These are phyloP conservation scores for Solanum chacoense DNA, from an alignment of 305 asterid genomes.

Conservation along the genomic window DNA sequence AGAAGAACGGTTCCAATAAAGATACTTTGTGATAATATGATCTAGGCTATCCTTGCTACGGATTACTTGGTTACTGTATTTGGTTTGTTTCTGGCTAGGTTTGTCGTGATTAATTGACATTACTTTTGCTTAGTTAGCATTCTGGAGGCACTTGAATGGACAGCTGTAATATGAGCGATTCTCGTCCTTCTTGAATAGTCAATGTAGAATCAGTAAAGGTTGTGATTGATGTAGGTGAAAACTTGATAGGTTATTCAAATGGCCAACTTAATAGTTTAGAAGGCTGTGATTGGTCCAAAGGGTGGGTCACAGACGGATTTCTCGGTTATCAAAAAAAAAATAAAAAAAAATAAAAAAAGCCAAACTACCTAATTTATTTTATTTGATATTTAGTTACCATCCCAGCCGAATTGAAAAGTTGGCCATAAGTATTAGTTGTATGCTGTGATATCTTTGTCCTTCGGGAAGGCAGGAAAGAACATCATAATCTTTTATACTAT, in stretches of 20 bases:
- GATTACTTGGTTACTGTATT: not conserved
- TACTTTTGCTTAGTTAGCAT: not conserved
- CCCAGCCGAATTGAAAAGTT: not conserved
- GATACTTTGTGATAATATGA: conserved; percentile 57
- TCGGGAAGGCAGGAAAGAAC: not conserved
- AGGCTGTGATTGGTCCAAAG: too few relatives aligned
- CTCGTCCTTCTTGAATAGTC: not conserved
- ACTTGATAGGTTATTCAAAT: not conserved
- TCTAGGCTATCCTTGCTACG: conserved; percentile 4
- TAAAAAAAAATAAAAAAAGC: not conserved
- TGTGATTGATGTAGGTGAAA: not conserved
- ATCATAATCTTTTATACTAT: not conserved
- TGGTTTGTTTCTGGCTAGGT: not conserved
- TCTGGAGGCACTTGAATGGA: not conserved
- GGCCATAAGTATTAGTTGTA: not conserved
- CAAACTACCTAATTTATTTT: not conserved
- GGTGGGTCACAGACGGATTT: too few relatives aligned
- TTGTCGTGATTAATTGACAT: not conserved
- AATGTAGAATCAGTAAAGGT: not conserved
- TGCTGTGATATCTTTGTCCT: not conserved
- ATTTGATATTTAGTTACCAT: not conserved
- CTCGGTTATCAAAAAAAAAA: too few relatives aligned
- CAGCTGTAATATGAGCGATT: not conserved
- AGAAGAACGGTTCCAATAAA: conserved; percentile 73
- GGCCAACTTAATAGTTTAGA: not conserved